Conservation (phyloP, 2,329 filamentous ascomycete genomes). For the Fusarium globosum region DNA sequence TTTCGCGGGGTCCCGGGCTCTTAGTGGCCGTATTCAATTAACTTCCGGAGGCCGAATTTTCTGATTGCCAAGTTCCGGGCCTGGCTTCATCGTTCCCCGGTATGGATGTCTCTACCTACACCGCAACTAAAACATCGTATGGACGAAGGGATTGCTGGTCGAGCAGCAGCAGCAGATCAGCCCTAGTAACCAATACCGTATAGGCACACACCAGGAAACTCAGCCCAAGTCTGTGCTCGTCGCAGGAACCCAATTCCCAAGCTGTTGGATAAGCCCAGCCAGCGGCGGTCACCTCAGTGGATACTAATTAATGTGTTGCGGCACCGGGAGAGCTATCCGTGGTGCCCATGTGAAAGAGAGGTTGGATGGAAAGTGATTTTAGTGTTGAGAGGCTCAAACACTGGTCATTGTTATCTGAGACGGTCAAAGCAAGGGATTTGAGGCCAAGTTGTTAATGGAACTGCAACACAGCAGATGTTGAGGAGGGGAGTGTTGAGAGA, state of each 20-base stretch:
- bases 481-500: conserved; percentile 31
- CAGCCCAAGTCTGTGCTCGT: conserved; percentile 32
- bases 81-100: conserved; percentile 20
- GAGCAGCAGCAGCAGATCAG: conserved; percentile 2
- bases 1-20: conserved; percentile 35
- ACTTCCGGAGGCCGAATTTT: conserved; percentile 24
- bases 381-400: neutral
- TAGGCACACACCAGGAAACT: conserved; percentile 7
- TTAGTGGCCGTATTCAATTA: conserved; percentile 31
- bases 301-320: conserved; percentile 24
- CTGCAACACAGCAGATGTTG: conserved; percentile 4
- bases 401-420: conserved; percentile 15
- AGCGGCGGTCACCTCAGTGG: conserved; percentile 31
- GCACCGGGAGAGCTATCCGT: conserved; percentile 12
- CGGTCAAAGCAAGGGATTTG: conserved; percentile 7
- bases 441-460: neutral
- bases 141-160: conserved; percentile 20
- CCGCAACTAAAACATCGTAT: conserved; percentile 30
- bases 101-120: conserved; percentile 15
- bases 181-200: conserved; percentile 10
- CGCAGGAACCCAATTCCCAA: conserved; percentile 39
- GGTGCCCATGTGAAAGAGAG: conserved; percentile 32
- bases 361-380: conserved; percentile 31
- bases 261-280: conserved; percentile 28
- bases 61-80: conserved; percentile 28